Percentiles rank a stretch among this genome's conserved stretches.
phyloP scores from a whole-genome alignment of 2,329 filamentous ascomycete species.

The Aspergillus brunneoviolaceus region DNA sequence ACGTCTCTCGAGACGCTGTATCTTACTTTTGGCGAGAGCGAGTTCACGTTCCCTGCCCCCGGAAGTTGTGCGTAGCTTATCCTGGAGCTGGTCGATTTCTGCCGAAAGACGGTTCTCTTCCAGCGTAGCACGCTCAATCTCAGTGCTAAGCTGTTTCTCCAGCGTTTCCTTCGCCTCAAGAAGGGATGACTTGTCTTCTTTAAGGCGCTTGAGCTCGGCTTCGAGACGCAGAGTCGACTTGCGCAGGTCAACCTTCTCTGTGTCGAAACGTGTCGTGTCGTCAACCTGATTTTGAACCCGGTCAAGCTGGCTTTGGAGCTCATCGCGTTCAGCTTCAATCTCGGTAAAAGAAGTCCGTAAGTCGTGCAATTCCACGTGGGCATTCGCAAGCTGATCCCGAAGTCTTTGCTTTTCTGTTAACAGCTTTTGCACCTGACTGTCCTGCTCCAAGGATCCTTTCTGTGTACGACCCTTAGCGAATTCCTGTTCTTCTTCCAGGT shows the following conservation, averaged over 20 bases:
- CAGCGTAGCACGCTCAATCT: slow-evolving; percentile 64
- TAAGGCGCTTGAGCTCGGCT: slow-evolving; percentile 63
- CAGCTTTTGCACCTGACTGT: slow-evolving; percentile 56
- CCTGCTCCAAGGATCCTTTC: slow-evolving; percentile 59
- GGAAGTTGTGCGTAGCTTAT: slow-evolving; percentile 48
- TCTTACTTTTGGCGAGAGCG: slow-evolving; percentile 57
- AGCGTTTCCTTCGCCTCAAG: slow-evolving; percentile 58
- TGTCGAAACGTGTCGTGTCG: slow-evolving; percentile 62
- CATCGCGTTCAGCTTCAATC: slow-evolving; percentile 64
- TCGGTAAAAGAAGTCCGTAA: slow-evolving; percentile 59
- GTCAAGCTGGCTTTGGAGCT: slow-evolving; percentile 62
- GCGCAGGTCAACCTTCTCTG: slow-evolving; percentile 67
- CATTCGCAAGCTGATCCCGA: slow-evolving; percentile 61
- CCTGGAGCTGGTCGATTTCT: slow-evolving; percentile 51
- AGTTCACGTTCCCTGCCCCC: slow-evolving; percentile 50
- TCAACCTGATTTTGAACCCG: slow-evolving; percentile 55
- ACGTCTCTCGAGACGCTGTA: slow-evolving; percentile 63
- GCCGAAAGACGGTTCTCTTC: slow-evolving; percentile 62
- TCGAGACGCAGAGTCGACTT: slow-evolving; percentile 68
- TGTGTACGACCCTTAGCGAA: slow-evolving; percentile 58
- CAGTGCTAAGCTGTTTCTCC: slow-evolving; percentile 64
- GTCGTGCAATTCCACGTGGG: slow-evolving; percentile 61
- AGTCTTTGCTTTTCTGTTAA: slow-evolving; percentile 62
- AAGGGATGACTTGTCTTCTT: slow-evolving; percentile 62
- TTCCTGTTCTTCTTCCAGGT: slow-evolving; percentile 64